Percentiles rank a stretch among this genome's conserved stretches.
Evolutionary conservation across 2,329 filamentous ascomycete genomes (phyloP).

Genomic region (Penicillium glabrum): DNA sequence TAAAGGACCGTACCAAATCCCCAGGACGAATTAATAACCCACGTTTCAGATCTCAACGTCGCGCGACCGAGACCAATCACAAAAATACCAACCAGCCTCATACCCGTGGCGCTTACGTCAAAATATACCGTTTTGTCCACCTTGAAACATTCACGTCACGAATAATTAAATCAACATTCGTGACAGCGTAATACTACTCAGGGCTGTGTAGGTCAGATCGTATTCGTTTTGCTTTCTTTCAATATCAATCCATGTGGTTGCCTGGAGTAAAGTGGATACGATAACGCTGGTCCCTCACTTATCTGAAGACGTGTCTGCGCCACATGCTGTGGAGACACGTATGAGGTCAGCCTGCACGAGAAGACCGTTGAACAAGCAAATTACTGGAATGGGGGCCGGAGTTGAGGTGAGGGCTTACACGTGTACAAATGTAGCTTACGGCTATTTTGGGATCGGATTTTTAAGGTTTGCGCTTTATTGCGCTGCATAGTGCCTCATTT

Average conservation of each 20-base stretch:
- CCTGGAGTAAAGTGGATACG: background rate
- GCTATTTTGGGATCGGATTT: background rate
- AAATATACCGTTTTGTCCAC: background rate
- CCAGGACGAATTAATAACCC: background rate
- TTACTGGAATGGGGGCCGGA: background rate
- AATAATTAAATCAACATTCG: background rate
- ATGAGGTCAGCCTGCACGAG: background rate
- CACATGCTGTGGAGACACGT: background rate
- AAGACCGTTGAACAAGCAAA: background rate
- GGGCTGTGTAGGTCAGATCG: background rate
- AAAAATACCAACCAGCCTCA: background rate
- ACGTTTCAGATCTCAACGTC: slow-evolving; percentile 12
- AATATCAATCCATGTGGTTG: background rate
- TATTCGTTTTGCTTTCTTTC: background rate
- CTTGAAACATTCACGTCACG: slow-evolving; percentile 1
- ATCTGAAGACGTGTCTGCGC: background rate
- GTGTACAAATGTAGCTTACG: background rate
- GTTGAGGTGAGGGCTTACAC: background rate
- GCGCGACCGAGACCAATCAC: slow-evolving; percentile 14
- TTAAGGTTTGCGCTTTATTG: background rate
- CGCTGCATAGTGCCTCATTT: background rate
- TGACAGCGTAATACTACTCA: background rate
- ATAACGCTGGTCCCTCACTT: background rate
- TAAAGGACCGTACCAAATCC: background rate
- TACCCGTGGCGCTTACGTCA: slow-evolving; percentile 1